These are phyloP conservation scores for Leptographium radiaticola DNA, from an alignment of 2,329 filamentous ascomycete genomes.

Conservation along the genomic window DNA sequence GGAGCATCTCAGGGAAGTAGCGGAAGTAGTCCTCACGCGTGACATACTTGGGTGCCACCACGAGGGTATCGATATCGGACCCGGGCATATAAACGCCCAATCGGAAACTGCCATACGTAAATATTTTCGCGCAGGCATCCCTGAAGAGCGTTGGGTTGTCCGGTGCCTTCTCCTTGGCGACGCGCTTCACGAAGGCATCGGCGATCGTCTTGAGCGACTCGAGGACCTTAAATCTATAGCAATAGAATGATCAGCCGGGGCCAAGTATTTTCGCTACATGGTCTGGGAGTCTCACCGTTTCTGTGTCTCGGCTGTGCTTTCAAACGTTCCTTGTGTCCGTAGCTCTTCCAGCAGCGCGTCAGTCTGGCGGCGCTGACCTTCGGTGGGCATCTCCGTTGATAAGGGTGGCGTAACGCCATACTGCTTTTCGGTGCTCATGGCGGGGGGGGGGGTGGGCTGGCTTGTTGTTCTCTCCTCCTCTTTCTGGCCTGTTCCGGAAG, in stretches of 20 bases:
- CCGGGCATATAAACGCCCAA: constrained; percentile 89
- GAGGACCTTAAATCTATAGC: constrained; percentile 54
- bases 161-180: constrained; percentile 58
- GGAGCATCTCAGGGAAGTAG: constrained; percentile 68
- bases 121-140: constrained; percentile 80
- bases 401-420: constrained; percentile 74
- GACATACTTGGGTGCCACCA: constrained; percentile 84
- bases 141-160: constrained; percentile 67
- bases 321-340: constrained; percentile 83
- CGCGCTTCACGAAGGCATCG: constrained; percentile 74
- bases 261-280: background rate
- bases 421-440: constrained; percentile 17
- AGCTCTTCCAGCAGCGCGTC: constrained; percentile 73
- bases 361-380: constrained; percentile 63
- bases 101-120: constrained; percentile 91
- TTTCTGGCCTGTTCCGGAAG: background rate
- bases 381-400: constrained; percentile 61
- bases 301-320: constrained; percentile 67
- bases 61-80: constrained; percentile 94
- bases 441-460: background rate
- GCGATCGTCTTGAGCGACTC: constrained; percentile 66
- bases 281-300: constrained; percentile 45
- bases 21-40: constrained; percentile 84
- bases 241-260: background rate
- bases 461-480: background rate